Base-by-base conservation (phyloP, 768 basidiomycete species). In the Auriscalpium microsporum region DNA sequence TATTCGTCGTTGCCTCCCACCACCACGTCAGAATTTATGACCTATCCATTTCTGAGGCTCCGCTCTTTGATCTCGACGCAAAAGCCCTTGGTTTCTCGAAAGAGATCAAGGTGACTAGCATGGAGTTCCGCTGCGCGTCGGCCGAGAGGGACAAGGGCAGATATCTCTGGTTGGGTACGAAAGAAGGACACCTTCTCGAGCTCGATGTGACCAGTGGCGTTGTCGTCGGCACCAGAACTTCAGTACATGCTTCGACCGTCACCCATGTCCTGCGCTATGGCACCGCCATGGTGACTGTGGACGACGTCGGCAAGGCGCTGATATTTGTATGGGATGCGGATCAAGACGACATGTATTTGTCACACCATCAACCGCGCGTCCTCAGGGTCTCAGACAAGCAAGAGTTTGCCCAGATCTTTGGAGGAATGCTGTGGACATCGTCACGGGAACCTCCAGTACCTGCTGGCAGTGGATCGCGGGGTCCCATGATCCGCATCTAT, bases 161-260 rank as follows among this genome's bases (percentile, higher is more conserved):
- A 34, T 76, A 80, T 53, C 62, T 93, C 2, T 97, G 94, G 94
- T 71, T 86, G 10, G 95, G 94, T 4, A 91, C 91, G 33, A 93
- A 89, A 71, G 92, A 95, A 23, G 95, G 95, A 0, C 83, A 87
- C 67, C 56, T 99, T 23, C 76, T 86, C 60, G 94, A 96, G 73
- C 60, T 95, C 54, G 91, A 97, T 64, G 73, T 87, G 40, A 69
- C 77, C 52, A 81, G 76, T 2, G 86, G 84, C 0, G 60, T 62
- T 5, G 68, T 92, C 17, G 74, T 75, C 2, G 82, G 80, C 13
- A 72, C 76, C 35, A 88, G 84, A 58, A 73, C 76, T 37, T 73
- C 75, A 11, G 80, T 79, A 0, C 94, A 96, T 64, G 63, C 81
- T 0, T 76, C 83, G 54, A 69, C 85, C 1, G 76, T 97, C 53